Conservation (phyloP, 2,329 filamentous ascomycete genomes). For the Aspergillus carbonarius region DNA sequence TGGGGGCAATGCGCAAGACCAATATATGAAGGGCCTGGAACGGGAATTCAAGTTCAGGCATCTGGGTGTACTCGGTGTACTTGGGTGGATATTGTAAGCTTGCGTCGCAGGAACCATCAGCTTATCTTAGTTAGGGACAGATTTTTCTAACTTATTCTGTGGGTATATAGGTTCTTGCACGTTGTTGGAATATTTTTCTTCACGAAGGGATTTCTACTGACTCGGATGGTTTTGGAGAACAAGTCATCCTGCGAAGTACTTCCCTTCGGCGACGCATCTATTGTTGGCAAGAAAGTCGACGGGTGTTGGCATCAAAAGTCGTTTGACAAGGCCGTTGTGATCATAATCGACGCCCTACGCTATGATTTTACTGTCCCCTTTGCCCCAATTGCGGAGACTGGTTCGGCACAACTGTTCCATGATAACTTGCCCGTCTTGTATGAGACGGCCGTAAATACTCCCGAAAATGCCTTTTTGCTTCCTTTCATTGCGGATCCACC, state of each 20-base stretch:
- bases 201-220: slow-evolving; percentile 90
- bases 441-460: slow-evolving; percentile 71
- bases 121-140: not conserved
- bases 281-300: slow-evolving; percentile 41
- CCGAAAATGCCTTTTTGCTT: slow-evolving; percentile 80
- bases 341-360: slow-evolving; percentile 88
- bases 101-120: not conserved
- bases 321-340: slow-evolving; percentile 86
- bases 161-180: slow-evolving; percentile 62
- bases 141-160: slow-evolving; percentile 3
- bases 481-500: slow-evolving; percentile 98
- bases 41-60: slow-evolving; percentile 41
- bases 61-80: slow-evolving; percentile 37
- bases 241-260: slow-evolving; percentile 68
- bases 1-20: slow-evolving; percentile 26
- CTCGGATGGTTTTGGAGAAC: slow-evolving; percentile 74
- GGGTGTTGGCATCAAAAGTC: slow-evolving; percentile 97
- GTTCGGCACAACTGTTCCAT: slow-evolving; percentile 67
- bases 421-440: slow-evolving; percentile 85
- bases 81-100: slow-evolving; percentile 44
- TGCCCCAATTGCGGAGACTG: slow-evolving; percentile 45
- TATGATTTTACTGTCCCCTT: slow-evolving; percentile 96
- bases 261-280: slow-evolving; percentile 56
- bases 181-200: slow-evolving; percentile 83
- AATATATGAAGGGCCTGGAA: slow-evolving; percentile 32